Evolutionary conservation across 352 stramenopile species (phyloP).

Genomic region (Lagenidium sp.): DNA sequence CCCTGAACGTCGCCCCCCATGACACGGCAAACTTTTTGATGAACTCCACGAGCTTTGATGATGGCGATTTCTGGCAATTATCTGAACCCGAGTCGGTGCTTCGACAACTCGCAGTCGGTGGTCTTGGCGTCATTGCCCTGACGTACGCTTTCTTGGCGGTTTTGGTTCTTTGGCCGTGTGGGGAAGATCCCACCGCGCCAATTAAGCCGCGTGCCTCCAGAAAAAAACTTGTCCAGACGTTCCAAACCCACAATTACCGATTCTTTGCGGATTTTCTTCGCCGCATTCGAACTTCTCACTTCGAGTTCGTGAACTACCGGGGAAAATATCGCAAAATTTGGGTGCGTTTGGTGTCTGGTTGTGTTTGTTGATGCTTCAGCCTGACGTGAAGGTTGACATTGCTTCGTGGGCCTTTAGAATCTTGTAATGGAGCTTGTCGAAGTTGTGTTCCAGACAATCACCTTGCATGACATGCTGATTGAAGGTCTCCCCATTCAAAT

Average conservation of each 20-base stretch:
- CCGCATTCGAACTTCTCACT: slow-evolving; percentile 11
- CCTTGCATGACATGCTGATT: slow-evolving; percentile 18
- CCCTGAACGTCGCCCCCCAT: slow-evolving; percentile 30
- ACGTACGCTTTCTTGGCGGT: too few species aligned
- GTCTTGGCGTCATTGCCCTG: slow-evolving; percentile 8
- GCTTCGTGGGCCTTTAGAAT: too few species aligned
- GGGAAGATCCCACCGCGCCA: too few species aligned
- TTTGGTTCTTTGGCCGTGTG: too few species aligned
- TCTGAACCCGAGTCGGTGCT: slow-evolving; percentile 13
- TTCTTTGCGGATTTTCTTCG: slow-evolving; percentile 6
- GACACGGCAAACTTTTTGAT: slow-evolving; percentile 31
- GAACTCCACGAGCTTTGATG: slow-evolving; percentile 35
- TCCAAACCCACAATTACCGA: background rate
- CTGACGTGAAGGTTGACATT: too few species aligned
- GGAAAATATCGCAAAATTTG: slow-evolving; percentile 31
- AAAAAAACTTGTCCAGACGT: slow-evolving; percentile 19
- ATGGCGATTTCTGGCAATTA: slow-evolving; percentile 33
- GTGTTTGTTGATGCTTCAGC: too few species aligned
- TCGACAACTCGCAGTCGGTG: slow-evolving; percentile 10
- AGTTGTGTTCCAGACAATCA: slow-evolving; percentile 20
- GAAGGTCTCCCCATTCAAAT: slow-evolving; percentile 15
- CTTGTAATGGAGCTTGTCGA: slow-evolving; percentile 5
- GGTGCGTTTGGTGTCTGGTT: slow-evolving; percentile 11
- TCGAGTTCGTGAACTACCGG: slow-evolving; percentile 14
- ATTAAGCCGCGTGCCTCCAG: too few species aligned